Evolutionary conservation across 257 asterid genomes (phyloP).

Genomic region (Ilex asprella): DNA sequence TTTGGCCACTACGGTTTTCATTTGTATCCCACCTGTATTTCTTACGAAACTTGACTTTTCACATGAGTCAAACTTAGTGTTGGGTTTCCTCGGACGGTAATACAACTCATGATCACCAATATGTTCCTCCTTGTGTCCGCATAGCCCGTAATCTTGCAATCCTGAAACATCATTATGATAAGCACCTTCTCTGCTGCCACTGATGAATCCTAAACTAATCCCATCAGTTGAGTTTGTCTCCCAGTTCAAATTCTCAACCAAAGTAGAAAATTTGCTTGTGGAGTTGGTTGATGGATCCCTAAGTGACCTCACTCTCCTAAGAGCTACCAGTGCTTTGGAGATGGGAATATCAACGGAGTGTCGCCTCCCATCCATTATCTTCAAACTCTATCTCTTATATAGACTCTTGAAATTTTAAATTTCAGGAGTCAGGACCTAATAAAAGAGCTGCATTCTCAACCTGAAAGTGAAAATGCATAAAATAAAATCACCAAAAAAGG

Average conservation of each 20-base stretch:
- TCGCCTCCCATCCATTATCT: conserved; percentile 74
- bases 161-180: conserved; percentile 2
- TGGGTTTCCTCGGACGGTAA: conserved; percentile 19
- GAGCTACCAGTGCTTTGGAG: conserved; percentile 63
- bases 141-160: conserved; percentile 15
- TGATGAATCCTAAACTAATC: conserved; percentile 41
- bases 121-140: conserved; percentile 15
- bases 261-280: conserved; percentile 47
- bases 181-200: conserved; percentile 15
- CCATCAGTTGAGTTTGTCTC: conserved; percentile 53
- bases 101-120: conserved; percentile 26
- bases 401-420: conserved; percentile 4
- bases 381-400: background rate
- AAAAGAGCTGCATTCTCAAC: conserved; percentile 21
- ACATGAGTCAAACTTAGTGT: conserved; percentile 15
- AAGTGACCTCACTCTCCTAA: conserved; percentile 84
- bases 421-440: conserved; percentile 8
- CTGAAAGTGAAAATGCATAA: conserved; percentile 22
- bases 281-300: conserved; percentile 85
- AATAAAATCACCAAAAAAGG: conserved; percentile 11
- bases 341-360: conserved; percentile 85
- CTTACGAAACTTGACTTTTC: conserved; percentile 11
- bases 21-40: conserved; percentile 10
- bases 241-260: conserved; percentile 60
- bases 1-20: conserved; percentile 5